These are phyloP conservation scores for Helicostylum pulchrum DNA, from an alignment of 192 early-diverging fungal species.

Conservation along the genomic window DNA sequence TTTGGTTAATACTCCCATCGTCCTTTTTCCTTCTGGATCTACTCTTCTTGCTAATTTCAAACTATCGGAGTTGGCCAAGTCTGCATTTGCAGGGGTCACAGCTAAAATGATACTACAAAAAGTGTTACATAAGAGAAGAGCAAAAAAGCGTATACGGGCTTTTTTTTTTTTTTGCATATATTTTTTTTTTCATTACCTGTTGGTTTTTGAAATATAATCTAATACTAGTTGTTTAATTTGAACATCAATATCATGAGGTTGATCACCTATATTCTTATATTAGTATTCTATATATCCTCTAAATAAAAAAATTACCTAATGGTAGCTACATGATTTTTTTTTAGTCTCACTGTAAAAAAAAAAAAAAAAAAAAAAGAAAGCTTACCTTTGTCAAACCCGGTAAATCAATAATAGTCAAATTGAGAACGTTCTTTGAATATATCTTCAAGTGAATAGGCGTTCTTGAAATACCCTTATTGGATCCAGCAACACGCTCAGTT, in stretches of 20 bases:
- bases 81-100: conserved; percentile 77
- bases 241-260: conserved; percentile 78
- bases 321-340: conserved; percentile 21
- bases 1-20: conserved; percentile 80
- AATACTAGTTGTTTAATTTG: conserved; percentile 71
- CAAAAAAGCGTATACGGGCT: no score
- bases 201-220: conserved; percentile 78
- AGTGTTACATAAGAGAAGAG: neutral
- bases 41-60: conserved; percentile 82
- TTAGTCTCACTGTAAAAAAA: neutral
- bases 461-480: conserved; percentile 73
- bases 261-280: conserved; percentile 56
- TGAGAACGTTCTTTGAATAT: conserved; percentile 71
- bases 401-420: conserved; percentile 75
- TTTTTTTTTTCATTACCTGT: conserved; percentile 41
- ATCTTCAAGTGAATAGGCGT: conserved; percentile 78
- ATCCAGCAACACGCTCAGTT: conserved; percentile 72
- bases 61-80: conserved; percentile 82
- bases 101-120: conserved; percentile 69
- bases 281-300: neutral
- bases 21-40: conserved; percentile 65
- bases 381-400: conserved; percentile 79
- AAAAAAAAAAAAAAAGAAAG: neutral
- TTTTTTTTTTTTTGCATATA: neutral
- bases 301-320: conserved; percentile 20